phyloP scores from a whole-genome alignment of 768 basidiomycete genomes.

The Udeniomyces megalosporus region DNA sequence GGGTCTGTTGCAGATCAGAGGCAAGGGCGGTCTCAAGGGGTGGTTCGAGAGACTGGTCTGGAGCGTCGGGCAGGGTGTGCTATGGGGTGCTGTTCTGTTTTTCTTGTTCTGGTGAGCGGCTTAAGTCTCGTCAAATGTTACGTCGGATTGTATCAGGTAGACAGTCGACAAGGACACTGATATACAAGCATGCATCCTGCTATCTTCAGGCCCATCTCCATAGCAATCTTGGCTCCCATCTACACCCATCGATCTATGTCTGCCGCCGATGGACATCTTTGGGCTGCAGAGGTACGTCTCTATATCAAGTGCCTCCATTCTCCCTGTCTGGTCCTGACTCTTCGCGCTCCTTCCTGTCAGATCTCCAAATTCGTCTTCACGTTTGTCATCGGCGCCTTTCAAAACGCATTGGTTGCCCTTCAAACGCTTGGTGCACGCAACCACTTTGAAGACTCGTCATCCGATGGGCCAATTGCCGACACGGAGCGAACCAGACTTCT shows the following conservation, averaged over 20 bases:
- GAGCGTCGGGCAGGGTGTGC: conserved; percentile 4
- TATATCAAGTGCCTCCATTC: not conserved
- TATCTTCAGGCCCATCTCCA: conserved; percentile 15
- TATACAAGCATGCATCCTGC: no score
- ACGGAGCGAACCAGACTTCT: no score
- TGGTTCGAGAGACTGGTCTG: not conserved
- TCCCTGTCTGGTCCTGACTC: not conserved
- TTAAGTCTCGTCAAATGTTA: not conserved
- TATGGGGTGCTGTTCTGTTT: conserved; percentile 13
- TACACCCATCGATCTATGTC: conserved; percentile 11
- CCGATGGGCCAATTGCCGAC: no score
- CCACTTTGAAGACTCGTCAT: no score
- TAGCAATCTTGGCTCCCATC: conserved; percentile 15
- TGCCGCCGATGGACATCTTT: conserved; percentile 9
- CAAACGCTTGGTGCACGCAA: conserved; percentile 6
- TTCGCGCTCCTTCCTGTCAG: not conserved
- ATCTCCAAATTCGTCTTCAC: conserved; percentile 13
- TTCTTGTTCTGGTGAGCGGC: conserved; percentile 15
- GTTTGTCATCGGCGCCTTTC: conserved; percentile 13
- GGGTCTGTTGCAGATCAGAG: not conserved
- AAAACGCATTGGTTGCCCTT: conserved; percentile 12
- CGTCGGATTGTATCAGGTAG: no score
- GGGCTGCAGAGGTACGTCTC: conserved; percentile 4
- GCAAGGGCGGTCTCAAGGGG: not conserved
- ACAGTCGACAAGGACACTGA: no score